Evolutionary conservation across 768 basidiomycete species (phyloP), one percentile per base, ranked within the genome.

Genomic region (Amanita subjunquillea): DNA sequence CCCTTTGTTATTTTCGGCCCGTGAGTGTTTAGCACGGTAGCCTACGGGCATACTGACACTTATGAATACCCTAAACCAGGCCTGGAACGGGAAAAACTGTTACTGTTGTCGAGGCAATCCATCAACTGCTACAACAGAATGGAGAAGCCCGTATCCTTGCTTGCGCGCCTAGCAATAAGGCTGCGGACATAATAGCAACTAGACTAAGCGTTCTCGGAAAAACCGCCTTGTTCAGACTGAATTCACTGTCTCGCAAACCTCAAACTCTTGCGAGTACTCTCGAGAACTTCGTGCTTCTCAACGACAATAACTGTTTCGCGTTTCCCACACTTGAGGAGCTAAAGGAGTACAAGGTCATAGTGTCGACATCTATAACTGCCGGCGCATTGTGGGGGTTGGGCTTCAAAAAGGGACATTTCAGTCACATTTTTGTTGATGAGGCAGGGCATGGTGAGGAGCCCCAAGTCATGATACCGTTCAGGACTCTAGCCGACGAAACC

Each of bases 11-110:
- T 83, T 4, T 83, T 82, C 62, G 83, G 83, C 32, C 83, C 83
- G 82, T 82, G 61, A 57, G 80, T 73, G 15, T 20, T 22, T 38
- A n/a, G 13, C 10, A 13, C 29, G 1, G 15, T n/a, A 7, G 8
- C 20, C 22, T 15, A 20, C 6, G 17, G 17, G 6, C 17, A 40
- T 51, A 6, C 27, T 42, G 17, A 15, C 38, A 10, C 41, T 32
- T 37, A 8, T 10, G 6, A 12, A 23, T 15, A 4, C 17, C 9
- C 15, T 51, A 29, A 29, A 29, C 6, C 39, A 81, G 80, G 0
- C 79, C 79, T 3, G 80, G 80, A 6, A 85, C 83, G 0, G 83
- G 83, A 0, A 86, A 86, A 62, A 85, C 83, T 0, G 72, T 83
- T 22, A 84, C 82, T 0, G 67, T 80, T 1, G 76, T 83, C 2